Evolutionary conservation across 441 rosid genomes (phyloP).

Genomic region (Breynia disticha): DNA sequence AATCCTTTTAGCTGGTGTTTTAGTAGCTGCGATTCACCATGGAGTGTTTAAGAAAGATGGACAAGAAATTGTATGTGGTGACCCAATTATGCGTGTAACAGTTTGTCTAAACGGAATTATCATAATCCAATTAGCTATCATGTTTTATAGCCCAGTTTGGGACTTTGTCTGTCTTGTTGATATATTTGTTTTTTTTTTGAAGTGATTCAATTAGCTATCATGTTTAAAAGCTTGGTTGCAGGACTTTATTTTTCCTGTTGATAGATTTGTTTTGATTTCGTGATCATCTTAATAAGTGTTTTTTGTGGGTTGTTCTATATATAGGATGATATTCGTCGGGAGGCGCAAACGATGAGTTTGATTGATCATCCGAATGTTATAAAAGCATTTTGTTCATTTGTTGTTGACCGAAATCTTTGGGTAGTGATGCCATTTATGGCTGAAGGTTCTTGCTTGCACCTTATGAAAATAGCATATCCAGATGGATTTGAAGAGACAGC

Average conservation of each 20-base stretch:
- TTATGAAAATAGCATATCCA: conserved; percentile 87
- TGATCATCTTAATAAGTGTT: conserved; percentile 10
- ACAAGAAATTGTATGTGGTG: no score
- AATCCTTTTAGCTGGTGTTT: no score
- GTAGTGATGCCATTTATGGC: conserved; percentile 99
- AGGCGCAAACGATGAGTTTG: conserved; percentile 96
- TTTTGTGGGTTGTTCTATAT: conserved; percentile 10
- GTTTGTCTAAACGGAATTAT: no score
- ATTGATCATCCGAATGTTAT: conserved; percentile 95
- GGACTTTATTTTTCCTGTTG: background rate
- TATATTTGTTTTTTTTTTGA: background rate
- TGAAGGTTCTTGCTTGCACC: conserved; percentile 96
- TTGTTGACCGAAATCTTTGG: conserved; percentile 83
- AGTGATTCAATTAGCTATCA: no score
- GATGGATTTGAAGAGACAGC: conserved; percentile 96
- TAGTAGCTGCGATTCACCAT: no score
- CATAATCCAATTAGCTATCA: no score
- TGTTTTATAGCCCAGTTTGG: no score
- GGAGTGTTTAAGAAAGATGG: no score
- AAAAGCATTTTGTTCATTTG: conserved; percentile 85
- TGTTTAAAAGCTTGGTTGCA: no score
- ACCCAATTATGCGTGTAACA: no score
- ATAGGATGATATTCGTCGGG: conserved; percentile 89
- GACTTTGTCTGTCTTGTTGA: no score
- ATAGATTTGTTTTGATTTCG: background rate